Base-by-base conservation (phyloP, 2,329 filamentous ascomycete genomes). In the Colletotrichum limetticola region DNA sequence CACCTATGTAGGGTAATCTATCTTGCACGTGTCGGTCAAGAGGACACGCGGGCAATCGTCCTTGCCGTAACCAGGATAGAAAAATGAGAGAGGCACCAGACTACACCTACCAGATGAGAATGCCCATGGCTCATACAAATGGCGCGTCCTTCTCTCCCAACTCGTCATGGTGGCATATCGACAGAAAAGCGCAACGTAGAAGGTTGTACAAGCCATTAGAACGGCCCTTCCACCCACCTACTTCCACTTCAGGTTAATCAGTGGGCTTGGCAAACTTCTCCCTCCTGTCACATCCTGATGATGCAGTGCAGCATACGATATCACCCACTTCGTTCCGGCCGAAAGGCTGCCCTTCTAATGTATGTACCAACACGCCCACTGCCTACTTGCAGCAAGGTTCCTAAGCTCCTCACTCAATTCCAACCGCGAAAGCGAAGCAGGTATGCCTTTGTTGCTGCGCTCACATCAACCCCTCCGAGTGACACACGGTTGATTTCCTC, bases 381-480 rank as follows among this genome's bases (percentile, higher is more conserved):
- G 4, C 11, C 32, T 35, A 12, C 32, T 5, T 35, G 5, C 9
- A 35, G 32, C 11, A 35, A 35, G 32, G 11, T 8, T 35, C 32
- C 11, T 35, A 35, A 35, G 9, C 32, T 35, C 42, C 42, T 22
- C 42, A 49, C 42, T 49, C 19, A 22, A 49, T 22, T 11, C 19
- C 4, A 16, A 9, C 8, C 42, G 12, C 37, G 26, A 37, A 49
- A 62, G 26, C 35, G 57, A 62, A 14, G 26, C 16, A 19, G 16
- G 37, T 7, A 24, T 35, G n/a, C 12, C 3, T 57, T 35, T 26
- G 28, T 16, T 42, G 7, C 53, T 24, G n/a, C 12, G 32, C 12
- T 6, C 56, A 37, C n/a, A 24, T 46, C 52, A 30, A 30, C 37
- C 58, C 55, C 65, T 63, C 59, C 58, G 53, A 72, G 52, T 68